A percentile compares a stretch with the other conserved stretches of the same genome.
Evolutionary conservation across 805 yeast species (phyloP).

Genomic region (Citeromyces nyonsensis): DNA sequence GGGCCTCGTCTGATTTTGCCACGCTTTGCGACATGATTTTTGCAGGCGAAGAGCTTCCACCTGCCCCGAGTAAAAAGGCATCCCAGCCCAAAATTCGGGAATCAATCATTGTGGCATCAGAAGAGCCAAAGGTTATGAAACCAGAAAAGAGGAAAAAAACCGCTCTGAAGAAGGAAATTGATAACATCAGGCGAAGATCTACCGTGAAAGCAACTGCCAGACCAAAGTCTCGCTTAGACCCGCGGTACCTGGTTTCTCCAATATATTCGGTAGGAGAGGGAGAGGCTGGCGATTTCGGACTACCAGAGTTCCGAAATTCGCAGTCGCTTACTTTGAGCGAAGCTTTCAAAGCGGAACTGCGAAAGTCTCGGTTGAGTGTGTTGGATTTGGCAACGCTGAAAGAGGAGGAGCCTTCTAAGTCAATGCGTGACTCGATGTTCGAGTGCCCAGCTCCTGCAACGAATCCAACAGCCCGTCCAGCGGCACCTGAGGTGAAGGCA

Average conservation of each 20-base stretch:
- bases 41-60: constrained; percentile 36
- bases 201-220: constrained; percentile 25
- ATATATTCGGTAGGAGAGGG: too few species aligned
- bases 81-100: constrained; percentile 11
- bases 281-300: too few species aligned
- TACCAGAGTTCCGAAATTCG: too few species aligned
- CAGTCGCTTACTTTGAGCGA: too few species aligned
- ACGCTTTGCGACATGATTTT: constrained; percentile 63
- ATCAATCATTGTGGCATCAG: constrained; percentile 2
- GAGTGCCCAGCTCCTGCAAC: too few species aligned
- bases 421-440: too few species aligned
- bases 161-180: constrained; percentile 22
- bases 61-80: constrained; percentile 16
- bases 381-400: too few species aligned
- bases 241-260: constrained; percentile 19
- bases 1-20: constrained; percentile 70
- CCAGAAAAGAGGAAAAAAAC: neutral
- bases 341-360: too few species aligned
- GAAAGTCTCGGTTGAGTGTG: too few species aligned
- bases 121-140: neutral
- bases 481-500: too few species aligned
- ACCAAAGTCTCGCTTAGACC: constrained; percentile 42
- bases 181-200: constrained; percentile 12
- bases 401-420: too few species aligned
- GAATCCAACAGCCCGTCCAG: too few species aligned